A percentile compares a stretch with the other conserved stretches of the same genome.
phyloP scores from a whole-genome alignment of 352 stramenopile species.

The Pythium graminicola region DNA sequence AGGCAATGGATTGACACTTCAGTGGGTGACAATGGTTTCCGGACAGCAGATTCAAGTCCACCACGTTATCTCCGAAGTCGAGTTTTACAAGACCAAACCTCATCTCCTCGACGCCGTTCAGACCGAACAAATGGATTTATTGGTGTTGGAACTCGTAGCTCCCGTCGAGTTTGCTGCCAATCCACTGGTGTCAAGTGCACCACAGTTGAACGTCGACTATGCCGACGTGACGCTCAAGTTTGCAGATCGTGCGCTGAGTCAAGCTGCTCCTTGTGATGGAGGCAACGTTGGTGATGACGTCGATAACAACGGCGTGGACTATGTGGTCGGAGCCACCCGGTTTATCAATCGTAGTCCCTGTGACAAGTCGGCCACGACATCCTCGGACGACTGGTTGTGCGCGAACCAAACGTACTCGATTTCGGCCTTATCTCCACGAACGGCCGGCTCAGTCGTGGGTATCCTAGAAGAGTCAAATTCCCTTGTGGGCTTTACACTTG shows the following conservation, averaged over 20 bases:
- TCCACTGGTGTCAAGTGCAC: not conserved
- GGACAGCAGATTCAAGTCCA: not conserved
- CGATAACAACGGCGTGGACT: no score
- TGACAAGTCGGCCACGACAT: no score
- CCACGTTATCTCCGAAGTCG: constrained; percentile 3
- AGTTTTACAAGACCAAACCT: constrained; percentile 4
- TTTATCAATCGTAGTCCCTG: no score
- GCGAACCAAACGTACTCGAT: not conserved
- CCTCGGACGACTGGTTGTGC: no score
- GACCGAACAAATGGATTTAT: not conserved
- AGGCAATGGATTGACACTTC: constrained; percentile 1
- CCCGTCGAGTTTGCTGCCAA: not conserved
- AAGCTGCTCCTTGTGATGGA: no score
- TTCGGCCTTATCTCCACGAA: not conserved
- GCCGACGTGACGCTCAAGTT: no score
- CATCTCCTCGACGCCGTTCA: not conserved
- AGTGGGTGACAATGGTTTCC: constrained; percentile 5
- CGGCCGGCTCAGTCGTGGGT: not conserved
- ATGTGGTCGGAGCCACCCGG: no score
- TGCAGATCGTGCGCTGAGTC: no score
- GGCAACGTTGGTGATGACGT: no score
- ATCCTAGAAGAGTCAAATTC: not conserved
- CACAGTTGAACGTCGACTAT: no score
- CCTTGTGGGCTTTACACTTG: constrained; percentile 14
- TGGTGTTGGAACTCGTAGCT: constrained; percentile 12